A percentile compares a stretch with the other conserved stretches of the same genome.
phyloP scores from a whole-genome alignment of 257 asterid species.

The Solanum dulcamara region DNA sequence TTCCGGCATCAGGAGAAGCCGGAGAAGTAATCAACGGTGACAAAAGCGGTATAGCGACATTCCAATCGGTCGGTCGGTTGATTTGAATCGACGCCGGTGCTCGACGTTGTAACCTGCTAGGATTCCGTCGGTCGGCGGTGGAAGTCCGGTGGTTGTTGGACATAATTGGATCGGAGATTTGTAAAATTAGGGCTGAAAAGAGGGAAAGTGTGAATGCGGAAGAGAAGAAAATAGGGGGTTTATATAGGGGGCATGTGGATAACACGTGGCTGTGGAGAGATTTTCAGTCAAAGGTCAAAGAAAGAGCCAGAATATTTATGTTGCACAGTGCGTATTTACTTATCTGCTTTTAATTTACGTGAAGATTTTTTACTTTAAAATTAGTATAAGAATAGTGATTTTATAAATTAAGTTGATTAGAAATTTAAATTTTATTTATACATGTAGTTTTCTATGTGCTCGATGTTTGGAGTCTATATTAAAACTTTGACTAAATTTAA shows the following conservation, averaged over 20 bases:
- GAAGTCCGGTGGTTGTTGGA: neutral
- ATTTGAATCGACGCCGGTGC: slow-evolving; percentile 12
- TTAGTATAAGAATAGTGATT: too few relatives aligned
- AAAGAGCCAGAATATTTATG: neutral
- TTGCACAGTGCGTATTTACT: neutral
- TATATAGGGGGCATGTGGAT: neutral
- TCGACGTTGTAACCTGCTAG: slow-evolving; percentile 4
- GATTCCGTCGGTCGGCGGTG: neutral
- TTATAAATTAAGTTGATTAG: neutral
- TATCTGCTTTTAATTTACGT: neutral
- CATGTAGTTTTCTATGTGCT: too few relatives aligned
- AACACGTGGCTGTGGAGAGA: neutral
- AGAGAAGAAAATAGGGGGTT: neutral
- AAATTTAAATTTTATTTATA: too few relatives aligned
- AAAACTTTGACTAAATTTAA: too few relatives aligned
- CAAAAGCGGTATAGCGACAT: slow-evolving; percentile 12
- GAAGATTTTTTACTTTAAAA: too few relatives aligned
- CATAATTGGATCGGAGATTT: neutral
- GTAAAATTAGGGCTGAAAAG: neutral
- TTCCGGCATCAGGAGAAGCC: neutral
- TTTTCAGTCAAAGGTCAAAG: slow-evolving; percentile 4
- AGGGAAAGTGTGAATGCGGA: neutral
- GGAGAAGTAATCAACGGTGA: slow-evolving; percentile 15
- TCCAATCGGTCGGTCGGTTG: slow-evolving; percentile 4
- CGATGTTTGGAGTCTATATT: too few relatives aligned